phyloP scores from a whole-genome alignment of 305 asterid genomes.

The Striga hermonthica region DNA sequence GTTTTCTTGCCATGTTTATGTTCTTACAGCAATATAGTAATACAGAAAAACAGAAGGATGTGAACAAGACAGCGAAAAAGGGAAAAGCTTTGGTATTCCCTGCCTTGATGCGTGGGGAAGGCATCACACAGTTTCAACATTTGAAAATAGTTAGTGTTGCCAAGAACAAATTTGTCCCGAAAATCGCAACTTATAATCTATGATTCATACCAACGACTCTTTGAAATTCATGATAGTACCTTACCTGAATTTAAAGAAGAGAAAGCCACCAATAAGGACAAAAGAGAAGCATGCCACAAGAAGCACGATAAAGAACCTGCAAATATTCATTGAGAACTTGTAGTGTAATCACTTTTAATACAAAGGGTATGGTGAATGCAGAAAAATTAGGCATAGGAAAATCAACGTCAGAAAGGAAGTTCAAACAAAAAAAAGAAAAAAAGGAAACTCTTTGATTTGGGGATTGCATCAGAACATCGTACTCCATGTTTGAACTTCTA shows the following conservation, averaged over 20 bases:
- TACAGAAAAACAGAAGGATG: no score
- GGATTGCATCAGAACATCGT: no score
- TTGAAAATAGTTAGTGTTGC: not conserved
- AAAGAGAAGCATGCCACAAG: slow-evolving; percentile 78
- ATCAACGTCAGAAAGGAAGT: no score
- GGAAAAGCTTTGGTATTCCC: no score
- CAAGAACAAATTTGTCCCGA: not conserved
- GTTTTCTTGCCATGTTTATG: not conserved
- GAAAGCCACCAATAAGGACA: slow-evolving; percentile 89
- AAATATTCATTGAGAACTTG: slow-evolving; percentile 30
- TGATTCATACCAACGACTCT: slow-evolving; percentile 17
- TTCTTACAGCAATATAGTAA: slow-evolving; percentile 1
- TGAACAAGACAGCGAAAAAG: no score
- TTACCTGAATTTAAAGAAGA: slow-evolving; percentile 85
- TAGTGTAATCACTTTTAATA: slow-evolving; percentile 26
- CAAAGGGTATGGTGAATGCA: not conserved
- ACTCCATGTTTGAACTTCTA: no score
- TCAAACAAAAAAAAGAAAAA: no score
- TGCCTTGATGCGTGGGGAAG: no score
- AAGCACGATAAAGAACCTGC: slow-evolving; percentile 85
- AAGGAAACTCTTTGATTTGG: not conserved
- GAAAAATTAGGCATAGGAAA: no score
- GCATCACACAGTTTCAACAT: not conserved
- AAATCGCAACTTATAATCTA: not conserved
- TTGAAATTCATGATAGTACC: slow-evolving; percentile 26